A percentile compares a stretch with the other conserved stretches of the same genome.
These are phyloP conservation scores for Nigrospora oryzae DNA, from an alignment of 2,329 filamentous ascomycete species.

Conservation along the genomic window DNA sequence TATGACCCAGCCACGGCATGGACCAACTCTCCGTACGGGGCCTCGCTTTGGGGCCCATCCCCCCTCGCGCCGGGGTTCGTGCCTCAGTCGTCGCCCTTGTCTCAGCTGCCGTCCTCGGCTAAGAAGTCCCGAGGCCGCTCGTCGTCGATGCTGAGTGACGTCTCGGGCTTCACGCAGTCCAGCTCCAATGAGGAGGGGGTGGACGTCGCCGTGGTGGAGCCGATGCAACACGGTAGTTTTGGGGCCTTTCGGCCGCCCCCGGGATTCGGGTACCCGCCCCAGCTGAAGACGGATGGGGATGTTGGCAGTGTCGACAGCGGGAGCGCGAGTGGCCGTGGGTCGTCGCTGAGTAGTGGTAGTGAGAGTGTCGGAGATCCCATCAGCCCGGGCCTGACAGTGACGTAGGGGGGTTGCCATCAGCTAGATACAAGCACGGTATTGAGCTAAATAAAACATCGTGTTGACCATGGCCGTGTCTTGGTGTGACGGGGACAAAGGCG, in stretches of 20 bases:
- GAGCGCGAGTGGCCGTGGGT: slow-evolving; percentile 37
- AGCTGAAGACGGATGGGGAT: slow-evolving; percentile 16
- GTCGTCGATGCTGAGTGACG: slow-evolving; percentile 58
- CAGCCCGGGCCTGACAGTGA: slow-evolving; percentile 31
- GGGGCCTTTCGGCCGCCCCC: slow-evolving; percentile 13
- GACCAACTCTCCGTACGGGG: slow-evolving; percentile 22
- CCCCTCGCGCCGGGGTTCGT: slow-evolving; percentile 29
- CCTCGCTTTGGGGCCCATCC: slow-evolving; percentile 21
- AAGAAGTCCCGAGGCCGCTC: slow-evolving; percentile 41
- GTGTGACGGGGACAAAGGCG: too few relatives aligned
- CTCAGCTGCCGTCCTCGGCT: slow-evolving; percentile 17
- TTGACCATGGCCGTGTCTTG: too few relatives aligned
- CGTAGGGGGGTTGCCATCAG: too few relatives aligned
- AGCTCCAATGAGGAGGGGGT: slow-evolving; percentile 41
- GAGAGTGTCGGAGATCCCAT: slow-evolving; percentile 42
- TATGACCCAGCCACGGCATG: slow-evolving; percentile 20
- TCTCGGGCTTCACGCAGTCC: slow-evolving; percentile 59
- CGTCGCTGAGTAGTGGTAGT: slow-evolving; percentile 31
- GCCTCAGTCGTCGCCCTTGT: slow-evolving; percentile 19
- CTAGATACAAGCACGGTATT: too few relatives aligned
- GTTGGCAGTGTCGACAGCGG: slow-evolving; percentile 26
- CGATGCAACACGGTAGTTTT: slow-evolving; percentile 9
- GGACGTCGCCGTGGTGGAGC: slow-evolving; percentile 10
- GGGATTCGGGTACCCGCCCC: slow-evolving; percentile 17
- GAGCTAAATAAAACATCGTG: too few relatives aligned